Evolutionary conservation across 139 green algal species (phyloP), one percentile per base, ranked within the genome.

Genomic region (Picochlorum sp.): DNA sequence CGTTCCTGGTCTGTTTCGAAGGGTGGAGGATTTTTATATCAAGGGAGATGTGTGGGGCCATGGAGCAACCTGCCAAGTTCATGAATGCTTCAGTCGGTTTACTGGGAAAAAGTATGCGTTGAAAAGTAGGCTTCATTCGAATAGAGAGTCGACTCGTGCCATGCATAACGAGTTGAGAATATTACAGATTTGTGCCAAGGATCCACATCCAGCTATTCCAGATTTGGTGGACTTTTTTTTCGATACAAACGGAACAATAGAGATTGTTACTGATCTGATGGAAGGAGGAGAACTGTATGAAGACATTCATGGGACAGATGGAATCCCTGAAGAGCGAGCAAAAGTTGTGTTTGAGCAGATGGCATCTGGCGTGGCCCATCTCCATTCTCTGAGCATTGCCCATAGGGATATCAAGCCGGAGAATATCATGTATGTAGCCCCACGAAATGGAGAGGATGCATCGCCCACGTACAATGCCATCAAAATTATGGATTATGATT

Each of bases 371-470:
- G 47, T 77, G 18, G 57, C 49, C 4, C 70, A 72, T 14, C 49
- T 72, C n/a, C 70, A 77, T 65, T 68, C 34, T 16, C 20, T 77
- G 47, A 65, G 70, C 23, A 77, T 77, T n/a, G 70, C 57, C 23
- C 70, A 77, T 47, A 63, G 70, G 15, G 86, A 94, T 71, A 74
- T 94, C 34, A 94, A 94, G 67, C 86, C 86, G 28, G 80, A 92
- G 67, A 93, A 93, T 60, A 85, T 93, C 8, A 75, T 75, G 69
- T 75, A 75, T 26, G 4, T 56, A 15, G 44, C 68, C 11, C 44
- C 45, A 18, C 37, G 49, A 23, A 21, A 26, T 54, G 16, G 18
- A 9, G 5, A 20, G 47, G 51, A 34, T 38, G 0, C 23, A 14
- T 34, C 20, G 7, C 23, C 23, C 23, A 57, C 26, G 13, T 15